Evolutionary conservation across 192 early-diverging fungal genomes (phyloP).

Genomic region (Phlyctochytrium planicorne): DNA sequence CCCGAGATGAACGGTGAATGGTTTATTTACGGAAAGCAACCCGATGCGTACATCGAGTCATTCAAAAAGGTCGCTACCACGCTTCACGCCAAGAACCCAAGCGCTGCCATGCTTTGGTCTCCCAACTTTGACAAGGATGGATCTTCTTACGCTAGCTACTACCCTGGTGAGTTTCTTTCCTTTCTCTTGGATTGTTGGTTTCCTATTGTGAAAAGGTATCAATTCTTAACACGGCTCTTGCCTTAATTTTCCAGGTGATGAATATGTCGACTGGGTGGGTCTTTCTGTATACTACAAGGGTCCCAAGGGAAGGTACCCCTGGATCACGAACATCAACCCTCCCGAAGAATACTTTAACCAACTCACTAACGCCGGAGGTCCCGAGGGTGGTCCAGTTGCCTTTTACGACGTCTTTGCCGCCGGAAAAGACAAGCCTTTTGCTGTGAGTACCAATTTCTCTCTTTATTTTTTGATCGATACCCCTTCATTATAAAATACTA

Average conservation of each 20-base stretch:
- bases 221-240: too few relatives aligned
- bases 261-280: slow-evolving; percentile 35
- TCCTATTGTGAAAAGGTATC: too few relatives aligned
- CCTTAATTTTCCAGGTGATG: slow-evolving; percentile 25
- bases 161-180: too few relatives aligned
- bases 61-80: background rate
- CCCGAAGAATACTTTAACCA: slow-evolving; percentile 18
- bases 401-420: background rate
- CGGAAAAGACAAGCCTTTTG: slow-evolving; percentile 7
- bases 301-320: background rate
- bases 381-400: background rate
- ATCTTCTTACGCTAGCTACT: background rate
- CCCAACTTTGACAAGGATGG: slow-evolving; percentile 9
- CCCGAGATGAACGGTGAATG: slow-evolving; percentile 29
- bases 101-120: slow-evolving; percentile 4
- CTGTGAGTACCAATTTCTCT: background rate
- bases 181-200: too few relatives aligned
- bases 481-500: background rate
- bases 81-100: background rate
- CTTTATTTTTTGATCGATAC: background rate
- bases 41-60: background rate
- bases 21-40: slow-evolving; percentile 17
- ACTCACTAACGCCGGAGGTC: slow-evolving; percentile 21
- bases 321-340: slow-evolving; percentile 16
- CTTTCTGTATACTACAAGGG: slow-evolving; percentile 17